Conservation (phyloP, 2,329 filamentous ascomycete species). For the Aureobasidium sp. region DNA sequence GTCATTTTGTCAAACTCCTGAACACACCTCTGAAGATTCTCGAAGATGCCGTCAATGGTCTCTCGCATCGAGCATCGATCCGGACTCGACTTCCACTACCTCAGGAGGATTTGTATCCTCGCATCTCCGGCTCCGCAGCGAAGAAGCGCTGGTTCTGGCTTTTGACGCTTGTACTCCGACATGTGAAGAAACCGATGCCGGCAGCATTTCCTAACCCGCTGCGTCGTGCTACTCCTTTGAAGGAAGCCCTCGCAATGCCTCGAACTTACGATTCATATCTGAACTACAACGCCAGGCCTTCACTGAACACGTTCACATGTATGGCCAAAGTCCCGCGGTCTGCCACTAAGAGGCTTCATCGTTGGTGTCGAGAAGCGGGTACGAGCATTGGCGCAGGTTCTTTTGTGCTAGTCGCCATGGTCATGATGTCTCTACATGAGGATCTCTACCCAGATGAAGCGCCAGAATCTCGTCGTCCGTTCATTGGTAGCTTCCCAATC, state of each 20-base stretch:
- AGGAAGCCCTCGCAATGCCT: conserved; percentile 20
- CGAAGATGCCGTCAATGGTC: conserved; percentile 15
- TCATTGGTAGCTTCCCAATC: conserved; percentile 38
- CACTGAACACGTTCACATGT: conserved; percentile 28
- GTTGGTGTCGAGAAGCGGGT: conserved; percentile 29
- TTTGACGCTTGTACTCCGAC: conserved; percentile 34
- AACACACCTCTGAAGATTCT: conserved; percentile 23
- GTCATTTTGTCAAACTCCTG: conserved; percentile 31
- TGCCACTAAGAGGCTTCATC: conserved; percentile 28
- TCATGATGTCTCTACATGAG: conserved; percentile 39
- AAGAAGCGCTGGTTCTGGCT: conserved; percentile 40
- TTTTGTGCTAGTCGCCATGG: conserved; percentile 37
- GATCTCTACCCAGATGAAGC: conserved; percentile 21
- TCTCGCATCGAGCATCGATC: conserved; percentile 19
- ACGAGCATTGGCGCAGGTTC: conserved; percentile 36
- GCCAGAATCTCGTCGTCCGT: conserved; percentile 25
- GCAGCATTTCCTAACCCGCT: conserved; percentile 36
- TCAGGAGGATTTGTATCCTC: conserved; percentile 40
- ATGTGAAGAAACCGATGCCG: conserved; percentile 31
- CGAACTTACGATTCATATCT: conserved; percentile 27
- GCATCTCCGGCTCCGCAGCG: conserved; percentile 28
- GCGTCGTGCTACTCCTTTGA: conserved; percentile 15
- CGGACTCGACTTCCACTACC: conserved; percentile 29
- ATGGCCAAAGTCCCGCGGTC: conserved; percentile 23
- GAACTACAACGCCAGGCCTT: conserved; percentile 30